Percentiles rank a stretch among this genome's conserved stretches.
Conservation (phyloP, 2,329 filamentous ascomycete species). For the Didymella segeticola region DNA sequence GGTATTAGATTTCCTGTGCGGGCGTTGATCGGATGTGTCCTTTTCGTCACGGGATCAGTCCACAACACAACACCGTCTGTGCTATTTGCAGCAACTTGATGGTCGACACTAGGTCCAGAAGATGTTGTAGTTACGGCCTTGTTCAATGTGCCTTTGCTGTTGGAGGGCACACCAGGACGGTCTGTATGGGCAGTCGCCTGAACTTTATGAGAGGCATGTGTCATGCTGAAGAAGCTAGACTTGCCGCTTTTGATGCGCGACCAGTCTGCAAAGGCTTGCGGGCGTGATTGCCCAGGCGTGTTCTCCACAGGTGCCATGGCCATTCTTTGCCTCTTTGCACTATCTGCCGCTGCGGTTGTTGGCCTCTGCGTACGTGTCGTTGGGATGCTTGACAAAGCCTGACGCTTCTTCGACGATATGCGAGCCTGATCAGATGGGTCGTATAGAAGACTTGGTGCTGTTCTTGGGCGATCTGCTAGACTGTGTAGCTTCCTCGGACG, state of each 20-base stretch:
- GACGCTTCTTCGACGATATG: neutral
- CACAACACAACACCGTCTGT: conserved; percentile 58
- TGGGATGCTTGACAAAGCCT: neutral
- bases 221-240: conserved; percentile 38
- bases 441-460: conserved; percentile 5
- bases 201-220: neutral
- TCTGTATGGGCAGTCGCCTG: neutral
- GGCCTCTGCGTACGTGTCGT: neutral
- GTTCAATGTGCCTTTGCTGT: neutral
- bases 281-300: neutral
- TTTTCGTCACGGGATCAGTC: conserved; percentile 67
- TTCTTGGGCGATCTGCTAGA: conserved; percentile 8
- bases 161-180: neutral
- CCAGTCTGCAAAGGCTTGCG: conserved; percentile 45
- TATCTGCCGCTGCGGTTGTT: neutral
- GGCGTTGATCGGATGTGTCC: conserved; percentile 59
- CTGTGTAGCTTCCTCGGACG: conserved; percentile 55
- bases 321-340: conserved; percentile 33
- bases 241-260: conserved; percentile 55
- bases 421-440: neutral
- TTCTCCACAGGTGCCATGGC: neutral
- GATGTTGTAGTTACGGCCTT: neutral
- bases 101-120: neutral
- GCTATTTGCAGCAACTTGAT: conserved; percentile 4
- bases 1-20: conserved; percentile 59